Evolutionary conservation across 306 rosid species (phyloP).

Genomic region (Castanea mollissima): DNA sequence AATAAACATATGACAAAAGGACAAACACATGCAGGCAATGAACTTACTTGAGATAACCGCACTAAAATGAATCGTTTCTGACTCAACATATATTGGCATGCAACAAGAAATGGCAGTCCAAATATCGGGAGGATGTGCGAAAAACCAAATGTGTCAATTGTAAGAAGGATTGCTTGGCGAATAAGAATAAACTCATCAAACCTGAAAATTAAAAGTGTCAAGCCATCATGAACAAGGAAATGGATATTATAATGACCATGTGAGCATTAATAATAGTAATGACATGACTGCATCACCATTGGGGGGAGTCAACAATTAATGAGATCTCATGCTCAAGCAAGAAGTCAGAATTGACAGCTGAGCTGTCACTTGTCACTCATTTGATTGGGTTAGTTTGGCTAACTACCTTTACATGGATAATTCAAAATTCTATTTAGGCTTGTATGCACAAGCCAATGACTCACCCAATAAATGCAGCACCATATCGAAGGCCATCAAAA

Average conservation of each 20-base stretch:
- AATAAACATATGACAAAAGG: neutral
- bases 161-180: conserved; percentile 88
- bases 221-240: conserved; percentile 17
- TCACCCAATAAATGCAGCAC: conserved; percentile 97
- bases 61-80: conserved; percentile 37
- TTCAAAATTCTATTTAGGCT: conserved; percentile 1
- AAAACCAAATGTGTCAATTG: conserved; percentile 84
- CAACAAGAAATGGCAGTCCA: conserved; percentile 81
- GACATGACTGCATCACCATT: neutral
- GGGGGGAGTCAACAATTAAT: neutral
- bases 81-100: conserved; percentile 13
- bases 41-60: conserved; percentile 74
- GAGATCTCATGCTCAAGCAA: conserved; percentile 3
- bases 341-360: neutral
- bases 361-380: neutral
- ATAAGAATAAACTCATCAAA: conserved; percentile 80
- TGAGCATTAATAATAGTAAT: conserved; percentile 5
- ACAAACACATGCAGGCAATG: neutral
- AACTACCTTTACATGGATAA: conserved; percentile 2
- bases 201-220: conserved; percentile 49
- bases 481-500: conserved; percentile 94
- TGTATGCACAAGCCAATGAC: conserved; percentile 11
- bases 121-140: conserved; percentile 86
- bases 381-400: neutral
- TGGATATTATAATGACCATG: neutral